A percentile compares a stretch with the other conserved stretches of the same genome.
phyloP scores from a whole-genome alignment of 805 yeast genomes.

The Scheffersomyces coipomensis region DNA sequence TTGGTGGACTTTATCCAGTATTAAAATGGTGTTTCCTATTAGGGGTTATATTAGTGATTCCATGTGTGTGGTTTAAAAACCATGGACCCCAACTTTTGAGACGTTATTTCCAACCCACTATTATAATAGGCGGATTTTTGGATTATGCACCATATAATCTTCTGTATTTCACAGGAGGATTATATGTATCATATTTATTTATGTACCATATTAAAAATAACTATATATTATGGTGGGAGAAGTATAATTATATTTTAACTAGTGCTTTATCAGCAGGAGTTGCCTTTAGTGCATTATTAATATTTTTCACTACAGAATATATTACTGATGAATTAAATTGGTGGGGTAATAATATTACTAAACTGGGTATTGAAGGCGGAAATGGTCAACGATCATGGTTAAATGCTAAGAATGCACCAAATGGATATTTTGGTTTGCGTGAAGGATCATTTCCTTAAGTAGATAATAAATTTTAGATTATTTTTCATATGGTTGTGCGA shows the following conservation, averaged over 20 bases:
- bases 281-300: slow-evolving; percentile 57
- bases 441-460: slow-evolving; percentile 25
- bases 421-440: slow-evolving; percentile 30
- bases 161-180: slow-evolving; percentile 57
- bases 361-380: slow-evolving; percentile 37
- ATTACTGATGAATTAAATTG: slow-evolving; percentile 44
- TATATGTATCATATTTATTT: slow-evolving; percentile 55
- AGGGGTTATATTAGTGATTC: slow-evolving; percentile 44
- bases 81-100: slow-evolving; percentile 31
- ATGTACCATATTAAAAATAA: slow-evolving; percentile 51
- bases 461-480: not conserved
- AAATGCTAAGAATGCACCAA: slow-evolving; percentile 26
- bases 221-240: slow-evolving; percentile 65
- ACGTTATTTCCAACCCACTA: slow-evolving; percentile 52
- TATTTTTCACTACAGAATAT: slow-evolving; percentile 54
- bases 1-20: slow-evolving; percentile 52
- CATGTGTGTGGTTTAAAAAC: slow-evolving; percentile 34
- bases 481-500: not conserved
- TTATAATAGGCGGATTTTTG: slow-evolving; percentile 50
- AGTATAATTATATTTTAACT: slow-evolving; percentile 63
- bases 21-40: slow-evolving; percentile 59
- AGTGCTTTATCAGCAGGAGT: slow-evolving; percentile 63
- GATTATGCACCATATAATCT: slow-evolving; percentile 52
- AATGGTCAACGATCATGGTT: slow-evolving; percentile 22
- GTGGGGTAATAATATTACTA: slow-evolving; percentile 59